Base-by-base conservation (phyloP, 371 early-diverging fungal genomes). In the Dichotomocladium elegans region DNA sequence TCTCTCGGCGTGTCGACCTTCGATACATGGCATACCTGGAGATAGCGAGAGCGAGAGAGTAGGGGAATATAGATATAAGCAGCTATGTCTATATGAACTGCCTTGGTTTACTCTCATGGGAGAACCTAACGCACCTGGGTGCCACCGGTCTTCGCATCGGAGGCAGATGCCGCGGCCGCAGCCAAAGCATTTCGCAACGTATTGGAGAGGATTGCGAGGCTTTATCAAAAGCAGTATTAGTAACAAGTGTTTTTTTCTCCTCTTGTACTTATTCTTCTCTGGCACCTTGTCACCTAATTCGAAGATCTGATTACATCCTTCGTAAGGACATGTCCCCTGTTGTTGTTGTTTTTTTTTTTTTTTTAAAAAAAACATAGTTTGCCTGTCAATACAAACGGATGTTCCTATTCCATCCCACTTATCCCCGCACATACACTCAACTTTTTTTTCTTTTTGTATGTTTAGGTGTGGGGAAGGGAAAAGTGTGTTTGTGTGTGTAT, bases 131-230 rank as follows among this genome's bases (percentile, higher is more conserved):
- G 26, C 25, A 53, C 53, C 53, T 28, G 29, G 11, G 21, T 53
- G 30, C 53, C 53, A 53, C 6, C 3, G 1, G n/a, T 25, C n/a
- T 33, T 53, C 25, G 25, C 44, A 53, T 14, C 14, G 19, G 3
- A 53, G 28, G 25, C 53, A 53, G 4, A 53, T 29, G 15, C 43
- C 53, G 14, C 53, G 42, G 33, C 44, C 29, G 17, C 53, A 53
- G 22, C 11, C 30, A 19, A 43, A 21, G 25, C 53, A 43, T 21
- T 53, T 44, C 14, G 30, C 34, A 28, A 53, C 29, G n/a, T 15
- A 4, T n/a, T 7, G 37, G 37, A 7, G 37, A 21, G n/a, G 37
- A 21, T 37, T 37, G 37, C 0, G 37, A 37, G 37, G n/a, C 37
- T 37, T 37, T 37, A 21, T 15, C 17, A 37, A 37, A 37, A 37